Base-by-base conservation (phyloP, 495 filamentous ascomycete genomes). In the Hamigera avellanea region DNA sequence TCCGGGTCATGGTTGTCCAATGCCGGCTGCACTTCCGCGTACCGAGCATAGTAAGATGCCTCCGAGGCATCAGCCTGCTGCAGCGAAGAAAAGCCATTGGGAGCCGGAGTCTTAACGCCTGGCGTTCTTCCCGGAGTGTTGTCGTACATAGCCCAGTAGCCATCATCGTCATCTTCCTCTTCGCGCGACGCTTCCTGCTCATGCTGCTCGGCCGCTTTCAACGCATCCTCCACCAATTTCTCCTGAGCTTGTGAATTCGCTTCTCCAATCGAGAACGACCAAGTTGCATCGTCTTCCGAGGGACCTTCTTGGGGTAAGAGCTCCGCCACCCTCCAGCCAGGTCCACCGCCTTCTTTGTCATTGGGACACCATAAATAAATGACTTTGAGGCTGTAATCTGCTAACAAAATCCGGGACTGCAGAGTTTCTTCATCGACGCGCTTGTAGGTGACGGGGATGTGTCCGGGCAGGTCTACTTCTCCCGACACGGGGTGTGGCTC, bases 131-230 rank as follows among this genome's bases (percentile, higher is more conserved):
- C 75, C 1, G 84, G 83, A 8, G 86, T 91, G 7, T 78, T 74
- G 64, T 95, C 91, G 53, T 98, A 98, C 42, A 80, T 79, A 19
- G 79, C 85, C 91, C 91, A 98, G 57, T 96, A 98, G 46, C 78
- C 83, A 42, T 87, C 87, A 40, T 95, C 87, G 19, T 93, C 85
- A 13, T 84, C 80, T 0, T 81, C 80, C 0, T 71, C 69, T 32
- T 66, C 41, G 27, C 32, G 26, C 9, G 10, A 33, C 19, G 57
- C 31, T 14, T 37, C 34, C 25, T 46, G 42, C 48, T 62, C 47
- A 25, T 48, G 19, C 2, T 34, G 45, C 13, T 46, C 49, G 7
- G 56, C 44, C 2, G 43, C 42, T 16, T 50, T 50, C 39, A 62
- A 40, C 2, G 57, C 62, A 38, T 69, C 67, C 14, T 58, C 49